Evolutionary conservation across 345 rosid genomes (phyloP).

Genomic region (Mallotus nudiflorus): DNA sequence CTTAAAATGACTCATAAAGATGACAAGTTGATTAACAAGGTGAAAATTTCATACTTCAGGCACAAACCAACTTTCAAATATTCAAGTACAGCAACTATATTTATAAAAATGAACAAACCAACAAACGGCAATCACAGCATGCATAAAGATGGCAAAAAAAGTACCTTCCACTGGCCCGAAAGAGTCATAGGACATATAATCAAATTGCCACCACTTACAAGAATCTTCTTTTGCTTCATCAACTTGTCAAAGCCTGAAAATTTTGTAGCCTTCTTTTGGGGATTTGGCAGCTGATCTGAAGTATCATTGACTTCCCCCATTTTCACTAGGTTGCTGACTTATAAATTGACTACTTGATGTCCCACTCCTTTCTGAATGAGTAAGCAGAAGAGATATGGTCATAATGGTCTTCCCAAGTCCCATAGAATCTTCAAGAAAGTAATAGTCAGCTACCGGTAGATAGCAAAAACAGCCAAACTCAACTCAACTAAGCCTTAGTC

Average conservation of each 20-base stretch:
- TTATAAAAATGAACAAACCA: constrained; percentile 8
- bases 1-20: constrained; percentile 8
- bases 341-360: constrained; percentile 32
- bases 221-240: constrained; percentile 47
- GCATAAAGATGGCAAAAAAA: constrained; percentile 19
- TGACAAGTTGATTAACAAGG: neutral
- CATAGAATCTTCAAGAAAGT: constrained; percentile 82
- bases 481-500: too few relatives aligned
- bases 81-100: too few relatives aligned
- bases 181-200: constrained; percentile 98
- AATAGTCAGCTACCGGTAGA: constrained; percentile 26
- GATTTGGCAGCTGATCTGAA: constrained; percentile 43
- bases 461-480: constrained; percentile 10
- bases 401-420: constrained; percentile 97
- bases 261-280: constrained; percentile 42
- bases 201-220: constrained; percentile 73
- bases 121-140: neutral
- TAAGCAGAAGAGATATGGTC: constrained; percentile 84
- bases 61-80: too few relatives aligned
- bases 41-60: too few relatives aligned
- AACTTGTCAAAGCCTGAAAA: constrained; percentile 50
- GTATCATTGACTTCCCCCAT: constrained; percentile 35
- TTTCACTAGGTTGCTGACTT: constrained; percentile 36
- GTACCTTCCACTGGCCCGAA: constrained; percentile 98
- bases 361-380: constrained; percentile 57